Evolutionary conservation across 805 yeast genomes (phyloP).

Genomic region (Wickerhamomyces strasburgensis): DNA sequence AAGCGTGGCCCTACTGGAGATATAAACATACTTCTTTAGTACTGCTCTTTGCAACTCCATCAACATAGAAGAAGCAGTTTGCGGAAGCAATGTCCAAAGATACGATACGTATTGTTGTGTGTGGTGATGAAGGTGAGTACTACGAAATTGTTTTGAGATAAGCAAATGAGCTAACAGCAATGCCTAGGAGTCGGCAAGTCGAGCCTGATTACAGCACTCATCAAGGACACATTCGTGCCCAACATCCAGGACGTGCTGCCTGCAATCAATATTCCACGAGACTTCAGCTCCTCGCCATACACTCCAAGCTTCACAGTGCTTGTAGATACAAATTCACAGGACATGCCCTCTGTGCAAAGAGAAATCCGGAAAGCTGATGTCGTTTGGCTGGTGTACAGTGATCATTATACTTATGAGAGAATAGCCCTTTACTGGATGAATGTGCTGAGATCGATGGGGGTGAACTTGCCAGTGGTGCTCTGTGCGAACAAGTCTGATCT

Average conservation of each 20-base stretch:
- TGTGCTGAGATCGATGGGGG: conserved; percentile 85
- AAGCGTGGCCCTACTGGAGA: too few species aligned
- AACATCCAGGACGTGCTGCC: conserved; percentile 77
- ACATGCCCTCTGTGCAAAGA: conserved; percentile 51
- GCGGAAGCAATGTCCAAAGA: conserved; percentile 36
- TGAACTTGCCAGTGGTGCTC: conserved; percentile 86
- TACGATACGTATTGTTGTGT: conserved; percentile 74
- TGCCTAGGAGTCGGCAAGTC: conserved; percentile 67
- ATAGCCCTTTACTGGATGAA: conserved; percentile 94
- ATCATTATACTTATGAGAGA: conserved; percentile 91
- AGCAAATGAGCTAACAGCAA: background rate
- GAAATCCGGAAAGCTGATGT: conserved; percentile 86
- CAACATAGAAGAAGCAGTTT: too few species aligned
- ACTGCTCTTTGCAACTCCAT: too few species aligned
- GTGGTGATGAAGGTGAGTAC: conserved; percentile 78
- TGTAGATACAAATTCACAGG: conserved; percentile 75
- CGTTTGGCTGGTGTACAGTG: conserved; percentile 90
- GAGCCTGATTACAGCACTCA: conserved; percentile 69
- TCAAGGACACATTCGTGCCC: conserved; percentile 76
- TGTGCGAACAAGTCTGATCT: conserved; percentile 78
- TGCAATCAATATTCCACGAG: conserved; percentile 76
- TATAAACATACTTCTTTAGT: too few species aligned
- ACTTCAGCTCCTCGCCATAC: conserved; percentile 52
- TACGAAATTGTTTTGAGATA: background rate
- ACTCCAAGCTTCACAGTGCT: conserved; percentile 65